phyloP scores from a whole-genome alignment of 768 basidiomycete genomes.

The Tulasnella calospora region DNA sequence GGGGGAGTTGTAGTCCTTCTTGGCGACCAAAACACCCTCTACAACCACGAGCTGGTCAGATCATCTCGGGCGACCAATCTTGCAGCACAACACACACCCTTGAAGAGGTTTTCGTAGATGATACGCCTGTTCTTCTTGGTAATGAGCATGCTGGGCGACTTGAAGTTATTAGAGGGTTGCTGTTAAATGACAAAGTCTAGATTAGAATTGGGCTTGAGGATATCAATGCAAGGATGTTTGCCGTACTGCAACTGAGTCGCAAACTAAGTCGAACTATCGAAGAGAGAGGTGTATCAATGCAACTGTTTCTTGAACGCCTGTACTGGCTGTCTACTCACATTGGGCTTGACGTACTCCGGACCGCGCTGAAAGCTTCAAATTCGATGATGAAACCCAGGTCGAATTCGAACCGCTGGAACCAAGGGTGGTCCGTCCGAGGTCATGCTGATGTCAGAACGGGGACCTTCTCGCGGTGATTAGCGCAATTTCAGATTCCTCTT shows the following conservation, averaged over 20 bases:
- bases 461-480: conserved; percentile 1
- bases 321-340: neutral
- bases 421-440: neutral
- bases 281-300: neutral
- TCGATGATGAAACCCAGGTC: conserved; percentile 1
- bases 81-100: conserved; percentile 62
- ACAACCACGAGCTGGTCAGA: conserved; percentile 19
- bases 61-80: neutral
- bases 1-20: conserved; percentile 97
- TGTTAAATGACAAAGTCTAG: neutral
- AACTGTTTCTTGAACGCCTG: neutral
- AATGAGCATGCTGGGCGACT: conserved; percentile 77
- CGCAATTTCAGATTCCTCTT: neutral
- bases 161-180: neutral
- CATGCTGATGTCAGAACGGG: neutral
- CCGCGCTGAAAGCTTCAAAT: conserved; percentile 5
- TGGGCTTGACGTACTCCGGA: neutral
- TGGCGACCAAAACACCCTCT: conserved; percentile 99
- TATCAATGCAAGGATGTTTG: neutral
- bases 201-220: conserved; percentile 9
- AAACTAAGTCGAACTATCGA: neutral
- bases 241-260: neutral
- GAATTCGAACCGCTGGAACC: neutral
- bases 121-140: conserved; percentile 88
- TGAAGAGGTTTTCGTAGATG: conserved; percentile 99